Base-by-base conservation (phyloP, 257 asterid genomes). In the Nicotiana benthamiana region DNA sequence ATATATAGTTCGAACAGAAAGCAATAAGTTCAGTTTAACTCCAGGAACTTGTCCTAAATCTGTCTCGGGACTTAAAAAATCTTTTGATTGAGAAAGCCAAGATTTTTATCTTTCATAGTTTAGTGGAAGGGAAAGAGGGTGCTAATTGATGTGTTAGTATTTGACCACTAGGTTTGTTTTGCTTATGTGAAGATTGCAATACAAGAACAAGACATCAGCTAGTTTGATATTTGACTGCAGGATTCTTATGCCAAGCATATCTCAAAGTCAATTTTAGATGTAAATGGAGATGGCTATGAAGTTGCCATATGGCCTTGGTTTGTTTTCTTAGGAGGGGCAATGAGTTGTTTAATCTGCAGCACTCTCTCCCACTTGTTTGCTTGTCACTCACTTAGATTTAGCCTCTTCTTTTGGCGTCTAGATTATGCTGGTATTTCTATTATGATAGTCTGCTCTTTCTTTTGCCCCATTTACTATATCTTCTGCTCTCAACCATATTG, bases 271-370 rank as follows among this genome's bases (percentile, higher is more conserved):
- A 36, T 86, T 59, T 40, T 84, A 46, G 81, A 77, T 12, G 75
- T 75, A 26, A 81, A 51, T 65, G 75, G 68, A 83, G 84, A 79
- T 70, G 80, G 89, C 0, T 80, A 68, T 40, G 56, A 90, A 27
- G 59, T 92, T 43, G 93, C 97, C 4, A 77, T 82, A 70, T 95
- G 98, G 98, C 99, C 99, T 13, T 95, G 99, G 99, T 88, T 95
- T 75, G 90, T 95, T 1, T 93, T 93, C 93, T 82, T 95, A 26
- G 89, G 66, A 22, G 99, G 99, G n/a, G 95, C 98, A 11, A 95
- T 92, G 93, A 16, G 89, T 30, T 95, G 99, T 75, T 80, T 95
- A 72, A 80, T 92, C n/a, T 89, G 86, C 70, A 95, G 99, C 86
- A 85, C 97, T 0, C 56, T 90, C 5, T 92, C 98, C 85, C 99